phyloP scores from a whole-genome alignment of 2,329 filamentous ascomycete species.

The Penicillium expansum region DNA sequence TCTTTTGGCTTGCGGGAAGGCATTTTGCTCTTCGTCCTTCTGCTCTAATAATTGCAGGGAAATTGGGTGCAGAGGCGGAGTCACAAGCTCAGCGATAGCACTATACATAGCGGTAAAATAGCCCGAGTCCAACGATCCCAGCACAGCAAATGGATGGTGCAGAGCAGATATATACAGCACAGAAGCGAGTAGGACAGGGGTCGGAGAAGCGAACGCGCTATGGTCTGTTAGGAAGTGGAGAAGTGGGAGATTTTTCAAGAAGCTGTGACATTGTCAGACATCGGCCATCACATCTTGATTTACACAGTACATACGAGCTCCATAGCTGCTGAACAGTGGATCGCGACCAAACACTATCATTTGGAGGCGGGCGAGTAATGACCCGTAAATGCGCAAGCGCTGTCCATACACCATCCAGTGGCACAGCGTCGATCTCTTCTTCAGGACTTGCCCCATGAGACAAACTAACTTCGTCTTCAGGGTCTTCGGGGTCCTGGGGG shows the following conservation, averaged over 20 bases:
- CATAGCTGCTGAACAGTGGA: conserved; percentile 26
- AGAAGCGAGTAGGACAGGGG: conserved; percentile 28
- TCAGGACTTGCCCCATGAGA: conserved; percentile 14
- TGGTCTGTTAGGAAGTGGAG: conserved; percentile 30
- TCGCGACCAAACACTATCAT: conserved; percentile 25
- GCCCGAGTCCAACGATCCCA: conserved; percentile 18
- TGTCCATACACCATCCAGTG: conserved; percentile 21
- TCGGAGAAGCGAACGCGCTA: conserved; percentile 25
- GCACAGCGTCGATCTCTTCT: conserved; percentile 12
- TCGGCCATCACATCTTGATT: not conserved
- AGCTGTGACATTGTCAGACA: conserved; percentile 16
- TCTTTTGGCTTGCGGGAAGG: conserved; percentile 2
- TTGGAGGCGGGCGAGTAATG: conserved; percentile 22
- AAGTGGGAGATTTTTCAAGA: conserved; percentile 28
- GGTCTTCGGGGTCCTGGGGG: not conserved
- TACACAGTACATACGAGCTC: conserved; percentile 24
- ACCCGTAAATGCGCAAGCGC: conserved; percentile 23
- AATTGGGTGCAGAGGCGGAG: conserved; percentile 4
- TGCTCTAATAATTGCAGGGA: not conserved
- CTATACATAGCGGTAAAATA: conserved; percentile 28
- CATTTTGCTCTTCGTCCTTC: not conserved
- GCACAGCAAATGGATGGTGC: conserved; percentile 20
- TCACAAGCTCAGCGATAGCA: conserved; percentile 26
- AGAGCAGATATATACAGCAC: conserved; percentile 32
- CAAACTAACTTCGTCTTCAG: conserved; percentile 4